These are phyloP conservation scores for Dryadomyces sulphureus DNA, from an alignment of 2,329 filamentous ascomycete genomes.

Conservation along the genomic window DNA sequence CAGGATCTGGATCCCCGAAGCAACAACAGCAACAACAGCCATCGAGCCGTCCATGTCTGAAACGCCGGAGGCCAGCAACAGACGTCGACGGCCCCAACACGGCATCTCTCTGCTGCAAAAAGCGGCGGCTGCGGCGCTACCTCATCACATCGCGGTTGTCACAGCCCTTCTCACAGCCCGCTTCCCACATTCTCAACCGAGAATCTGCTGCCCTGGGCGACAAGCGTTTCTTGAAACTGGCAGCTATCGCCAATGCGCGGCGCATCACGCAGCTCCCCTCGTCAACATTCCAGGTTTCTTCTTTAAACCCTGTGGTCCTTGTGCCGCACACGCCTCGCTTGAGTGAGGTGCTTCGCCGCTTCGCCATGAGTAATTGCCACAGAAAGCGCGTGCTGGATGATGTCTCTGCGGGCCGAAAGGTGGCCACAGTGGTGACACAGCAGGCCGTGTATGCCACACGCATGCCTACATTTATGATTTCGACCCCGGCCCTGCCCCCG, in stretches of 20 bases:
- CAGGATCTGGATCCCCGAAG: background rate
- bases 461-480: background rate
- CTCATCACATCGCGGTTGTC: constrained; percentile 59
- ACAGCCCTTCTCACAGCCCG: constrained; percentile 51
- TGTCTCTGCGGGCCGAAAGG: background rate
- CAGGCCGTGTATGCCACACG: background rate
- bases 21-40: background rate
- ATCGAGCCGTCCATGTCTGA: no score
- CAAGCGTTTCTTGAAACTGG: constrained; percentile 33
- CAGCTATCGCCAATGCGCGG: constrained; percentile 24
- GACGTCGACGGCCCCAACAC: constrained; percentile 47
- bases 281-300: background rate
- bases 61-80: constrained; percentile 35
- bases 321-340: constrained; percentile 4
- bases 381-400: constrained; percentile 29
- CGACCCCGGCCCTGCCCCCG: background rate
- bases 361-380: constrained; percentile 50
- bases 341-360: constrained; percentile 40
- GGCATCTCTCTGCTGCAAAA: constrained; percentile 41
- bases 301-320: background rate
- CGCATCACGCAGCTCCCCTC: constrained; percentile 8
- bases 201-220: constrained; percentile 30
- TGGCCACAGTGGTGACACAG: background rate
- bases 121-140: constrained; percentile 46
- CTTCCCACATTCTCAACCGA: constrained; percentile 53